Conservation (phyloP, 306 rosid species). For the Trifolium subterraneum region DNA sequence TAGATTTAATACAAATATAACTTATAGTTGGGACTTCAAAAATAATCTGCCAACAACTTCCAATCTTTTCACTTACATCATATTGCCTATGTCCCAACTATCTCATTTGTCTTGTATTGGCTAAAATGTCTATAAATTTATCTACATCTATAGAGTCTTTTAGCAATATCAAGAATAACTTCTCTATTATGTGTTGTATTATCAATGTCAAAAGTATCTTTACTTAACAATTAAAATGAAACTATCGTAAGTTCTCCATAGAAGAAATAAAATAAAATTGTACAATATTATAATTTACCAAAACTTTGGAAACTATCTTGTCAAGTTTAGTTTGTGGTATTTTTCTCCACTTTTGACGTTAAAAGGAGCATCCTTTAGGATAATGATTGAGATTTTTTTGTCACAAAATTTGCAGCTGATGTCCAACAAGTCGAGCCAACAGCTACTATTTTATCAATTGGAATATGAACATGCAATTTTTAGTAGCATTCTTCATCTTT, state of each 20-base stretch:
- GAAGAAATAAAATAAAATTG: background rate
- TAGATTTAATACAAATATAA: background rate
- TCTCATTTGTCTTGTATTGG: conserved; percentile 2
- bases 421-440: too few relatives aligned
- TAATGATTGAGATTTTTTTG: background rate
- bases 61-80: background rate
- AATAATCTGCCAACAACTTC: background rate
- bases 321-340: background rate
- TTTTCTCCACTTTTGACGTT: background rate
- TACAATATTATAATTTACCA: background rate
- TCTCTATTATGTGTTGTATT: background rate
- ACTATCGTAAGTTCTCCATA: background rate
- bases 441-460: background rate
- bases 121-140: background rate
- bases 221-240: too few relatives aligned
- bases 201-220: background rate
- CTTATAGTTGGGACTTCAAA: background rate
- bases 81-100: background rate
- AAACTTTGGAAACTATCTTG: background rate
- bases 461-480: background rate
- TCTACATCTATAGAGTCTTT: background rate
- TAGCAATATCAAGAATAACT: background rate
- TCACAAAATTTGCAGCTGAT: background rate
- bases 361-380: background rate
- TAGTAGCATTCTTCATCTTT: background rate